Conservation (phyloP, 257 asterid genomes). For the Primulina huaijiensis region DNA sequence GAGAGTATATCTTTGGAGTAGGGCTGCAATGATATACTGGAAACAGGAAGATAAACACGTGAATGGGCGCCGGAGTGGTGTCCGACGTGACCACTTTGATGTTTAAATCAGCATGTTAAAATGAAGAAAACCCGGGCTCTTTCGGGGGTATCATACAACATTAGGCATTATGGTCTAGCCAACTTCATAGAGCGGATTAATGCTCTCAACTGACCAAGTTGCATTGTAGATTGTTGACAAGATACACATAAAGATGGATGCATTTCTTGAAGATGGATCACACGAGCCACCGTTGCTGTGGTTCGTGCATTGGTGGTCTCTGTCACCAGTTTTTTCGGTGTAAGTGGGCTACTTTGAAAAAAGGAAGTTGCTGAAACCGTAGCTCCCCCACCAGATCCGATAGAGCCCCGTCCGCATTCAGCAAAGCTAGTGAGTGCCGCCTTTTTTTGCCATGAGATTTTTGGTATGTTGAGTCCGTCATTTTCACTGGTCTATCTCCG, state of each 20-base stretch:
- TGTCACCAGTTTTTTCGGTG: slow-evolving; percentile 84
- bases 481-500: too few species aligned
- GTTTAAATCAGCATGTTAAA: too few species aligned
- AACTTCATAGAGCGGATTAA: slow-evolving; percentile 18
- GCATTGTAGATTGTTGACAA: slow-evolving; percentile 80
- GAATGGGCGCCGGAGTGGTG: too few species aligned
- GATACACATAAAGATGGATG: slow-evolving; percentile 97
- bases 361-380: slow-evolving; percentile 55
- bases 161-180: slow-evolving; percentile 21
- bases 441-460: slow-evolving; percentile 17
- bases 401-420: slow-evolving; percentile 35
- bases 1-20: too few species aligned
- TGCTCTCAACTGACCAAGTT: slow-evolving; percentile 29
- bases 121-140: too few species aligned
- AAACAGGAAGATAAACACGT: too few species aligned
- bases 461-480: slow-evolving; percentile 4
- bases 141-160: too few species aligned
- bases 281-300: slow-evolving; percentile 93
- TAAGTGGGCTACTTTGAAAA: slow-evolving; percentile 75
- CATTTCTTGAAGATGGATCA: slow-evolving; percentile 98
- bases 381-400: slow-evolving; percentile 30
- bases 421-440: slow-evolving; percentile 35
- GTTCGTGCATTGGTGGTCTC: slow-evolving; percentile 87
- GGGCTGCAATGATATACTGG: too few species aligned
- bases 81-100: too few species aligned